Base-by-base conservation (phyloP, 306 rosid genomes). In the Citrullus colocynthis region DNA sequence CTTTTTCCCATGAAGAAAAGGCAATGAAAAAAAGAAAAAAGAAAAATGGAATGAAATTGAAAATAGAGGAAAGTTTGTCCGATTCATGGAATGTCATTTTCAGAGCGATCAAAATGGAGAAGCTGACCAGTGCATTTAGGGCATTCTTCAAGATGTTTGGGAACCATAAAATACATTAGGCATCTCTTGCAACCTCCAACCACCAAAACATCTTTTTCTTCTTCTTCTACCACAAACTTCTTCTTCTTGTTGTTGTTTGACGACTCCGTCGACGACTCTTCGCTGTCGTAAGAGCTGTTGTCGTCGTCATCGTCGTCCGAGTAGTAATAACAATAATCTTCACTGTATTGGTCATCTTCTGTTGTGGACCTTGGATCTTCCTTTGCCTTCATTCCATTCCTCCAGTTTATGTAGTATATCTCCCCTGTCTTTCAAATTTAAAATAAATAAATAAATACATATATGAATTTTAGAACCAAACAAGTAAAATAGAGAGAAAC, bases 141-240 rank as follows among this genome's bases (percentile, higher is more conserved):
- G 89, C 98, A 95, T 75, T 89, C 91, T 79, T 89, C 85, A 67
- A 87, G 90, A 9, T 88, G 93, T 78, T 92, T 95, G 8, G 98
- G 96, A 59, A 95, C 96, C 98, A 95, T 95, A 88, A 90, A 89
- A 81, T 95, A 95, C 97, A 95, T 95, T 62, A 92, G 85, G 82
- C 98, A 95, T 78, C 85, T 87, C 87, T 91, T 92, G 96, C 98
- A 95, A 4, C 98, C 98, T 18, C 91, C 97, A 74, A 95, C 98
- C 42, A 95, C 98, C 81, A 95, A 85, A 64, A 95, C 97, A 78
- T 88, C 83, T 58, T 85, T 86, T 71, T 84, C 86, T 70, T 80
- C 81, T 11, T 28, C 78, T 55, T 76, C 74, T 15, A 4, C 56
- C 56, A 13, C 56, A 5, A 51, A 51, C 7, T 20, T 81, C 78